phyloP scores from a whole-genome alignment of 306 rosid species.

The Datisca glomerata region DNA sequence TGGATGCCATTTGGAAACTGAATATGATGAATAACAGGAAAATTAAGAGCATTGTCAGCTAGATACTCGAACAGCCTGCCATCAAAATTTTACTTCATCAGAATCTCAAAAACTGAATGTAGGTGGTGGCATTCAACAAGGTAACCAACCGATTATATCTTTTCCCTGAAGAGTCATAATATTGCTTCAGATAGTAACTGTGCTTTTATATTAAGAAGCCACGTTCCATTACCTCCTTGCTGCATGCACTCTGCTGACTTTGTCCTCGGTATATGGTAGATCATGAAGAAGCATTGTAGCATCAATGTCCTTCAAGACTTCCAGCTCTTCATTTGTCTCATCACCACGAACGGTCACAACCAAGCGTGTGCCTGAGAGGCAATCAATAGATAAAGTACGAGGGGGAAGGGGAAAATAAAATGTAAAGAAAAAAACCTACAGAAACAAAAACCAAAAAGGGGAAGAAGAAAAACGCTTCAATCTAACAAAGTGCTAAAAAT shows the following conservation, averaged over 20 bases:
- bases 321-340: slow-evolving; percentile 68
- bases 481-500: slow-evolving; percentile 9
- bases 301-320: slow-evolving; percentile 58
- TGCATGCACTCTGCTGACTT: slow-evolving; percentile 80
- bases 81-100: slow-evolving; percentile 1
- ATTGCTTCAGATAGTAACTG: slow-evolving; percentile 1
- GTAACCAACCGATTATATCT: neutral
- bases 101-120: neutral
- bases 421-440: neutral
- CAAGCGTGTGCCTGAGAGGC: slow-evolving; percentile 65
- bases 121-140: neutral
- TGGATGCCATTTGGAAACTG: slow-evolving; percentile 75
- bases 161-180: neutral
- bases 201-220: neutral
- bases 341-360: slow-evolving; percentile 82
- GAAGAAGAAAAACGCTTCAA: neutral
- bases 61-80: slow-evolving; percentile 77
- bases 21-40: slow-evolving; percentile 88
- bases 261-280: slow-evolving; percentile 58
- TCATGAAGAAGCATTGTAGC: slow-evolving; percentile 86
- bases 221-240: slow-evolving; percentile 60
- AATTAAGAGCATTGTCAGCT: slow-evolving; percentile 54
- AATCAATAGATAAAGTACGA: too few species aligned
- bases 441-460: neutral
- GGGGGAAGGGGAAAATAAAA: slow-evolving; percentile 3